Conservation (phyloP, 306 rosid species). For the Cucurbita pepo region DNA sequence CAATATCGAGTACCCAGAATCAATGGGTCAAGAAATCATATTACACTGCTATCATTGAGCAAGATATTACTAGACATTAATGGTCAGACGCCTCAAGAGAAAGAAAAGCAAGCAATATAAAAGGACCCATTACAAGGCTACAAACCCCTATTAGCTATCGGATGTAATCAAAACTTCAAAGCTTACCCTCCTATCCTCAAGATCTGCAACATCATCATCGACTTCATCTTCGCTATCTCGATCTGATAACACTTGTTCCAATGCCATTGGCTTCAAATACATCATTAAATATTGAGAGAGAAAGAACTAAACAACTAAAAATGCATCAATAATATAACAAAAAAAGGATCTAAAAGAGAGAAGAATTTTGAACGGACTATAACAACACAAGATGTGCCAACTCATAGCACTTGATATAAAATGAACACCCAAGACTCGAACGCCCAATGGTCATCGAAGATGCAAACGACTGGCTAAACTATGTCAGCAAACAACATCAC, state of each 20-base stretch:
- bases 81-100: neutral
- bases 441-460: too few species aligned
- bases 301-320: neutral
- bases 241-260: constrained; percentile 48
- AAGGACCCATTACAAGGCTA: neutral
- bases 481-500: too few species aligned
- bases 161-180: neutral
- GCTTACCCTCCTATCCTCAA: constrained; percentile 61
- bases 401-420: neutral
- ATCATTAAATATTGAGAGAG: neutral
- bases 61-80: neutral
- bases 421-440: too few species aligned
- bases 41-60: neutral
- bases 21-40: neutral
- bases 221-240: constrained; percentile 82
- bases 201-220: constrained; percentile 52
- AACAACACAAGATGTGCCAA: neutral
- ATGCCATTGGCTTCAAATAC: constrained; percentile 54
- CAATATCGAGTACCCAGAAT: neutral
- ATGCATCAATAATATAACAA: neutral
- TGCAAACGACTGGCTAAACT: too few species aligned
- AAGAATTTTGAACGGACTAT: neutral
- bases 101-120: neutral
- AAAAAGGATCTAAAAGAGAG: neutral
- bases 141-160: neutral